Conservation (phyloP, 2,329 filamentous ascomycete species). For the Claviceps paspali region DNA sequence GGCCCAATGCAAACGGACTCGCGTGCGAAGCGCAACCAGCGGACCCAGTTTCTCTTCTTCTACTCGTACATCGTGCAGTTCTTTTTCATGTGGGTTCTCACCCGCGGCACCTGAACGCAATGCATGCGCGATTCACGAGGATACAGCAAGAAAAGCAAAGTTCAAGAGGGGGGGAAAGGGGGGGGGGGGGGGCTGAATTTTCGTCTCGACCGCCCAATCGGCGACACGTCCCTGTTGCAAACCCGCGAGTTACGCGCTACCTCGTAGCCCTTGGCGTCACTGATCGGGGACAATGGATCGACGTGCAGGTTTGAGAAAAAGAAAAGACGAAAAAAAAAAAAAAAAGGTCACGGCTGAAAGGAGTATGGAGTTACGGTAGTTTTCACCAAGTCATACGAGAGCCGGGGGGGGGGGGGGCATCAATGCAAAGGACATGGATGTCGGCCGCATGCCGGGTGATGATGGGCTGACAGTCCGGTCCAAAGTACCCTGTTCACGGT, state of each 20-base stretch:
- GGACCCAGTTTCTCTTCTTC: slow-evolving; percentile 83
- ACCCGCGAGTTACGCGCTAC: too few species aligned
- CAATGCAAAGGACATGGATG: background rate
- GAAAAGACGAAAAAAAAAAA: too few species aligned
- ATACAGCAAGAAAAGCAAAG: background rate
- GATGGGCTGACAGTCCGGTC: background rate
- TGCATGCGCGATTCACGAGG: background rate
- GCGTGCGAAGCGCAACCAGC: slow-evolving; percentile 68
- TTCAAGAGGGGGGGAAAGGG: background rate
- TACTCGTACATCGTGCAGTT: slow-evolving; percentile 93
- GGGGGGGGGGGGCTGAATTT: too few species aligned
- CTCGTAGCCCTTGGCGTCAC: too few species aligned
- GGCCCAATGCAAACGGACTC: slow-evolving; percentile 57
- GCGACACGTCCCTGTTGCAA: too few species aligned
- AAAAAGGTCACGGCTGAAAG: background rate
- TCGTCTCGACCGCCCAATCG: background rate
- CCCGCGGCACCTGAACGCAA: slow-evolving; percentile 21
- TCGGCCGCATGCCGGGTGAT: background rate
- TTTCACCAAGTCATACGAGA: too few species aligned
- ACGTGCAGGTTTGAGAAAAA: too few species aligned
- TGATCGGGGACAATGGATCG: too few species aligned
- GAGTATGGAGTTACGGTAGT: too few species aligned
- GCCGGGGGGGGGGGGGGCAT: background rate
- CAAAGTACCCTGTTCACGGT: background rate
- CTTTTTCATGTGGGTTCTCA: slow-evolving; percentile 76